A percentile compares a stretch with the other conserved stretches of the same genome.
phyloP scores from a whole-genome alignment of 225 moss, liverwort and hornwort genomes.

The Asterella californica region DNA sequence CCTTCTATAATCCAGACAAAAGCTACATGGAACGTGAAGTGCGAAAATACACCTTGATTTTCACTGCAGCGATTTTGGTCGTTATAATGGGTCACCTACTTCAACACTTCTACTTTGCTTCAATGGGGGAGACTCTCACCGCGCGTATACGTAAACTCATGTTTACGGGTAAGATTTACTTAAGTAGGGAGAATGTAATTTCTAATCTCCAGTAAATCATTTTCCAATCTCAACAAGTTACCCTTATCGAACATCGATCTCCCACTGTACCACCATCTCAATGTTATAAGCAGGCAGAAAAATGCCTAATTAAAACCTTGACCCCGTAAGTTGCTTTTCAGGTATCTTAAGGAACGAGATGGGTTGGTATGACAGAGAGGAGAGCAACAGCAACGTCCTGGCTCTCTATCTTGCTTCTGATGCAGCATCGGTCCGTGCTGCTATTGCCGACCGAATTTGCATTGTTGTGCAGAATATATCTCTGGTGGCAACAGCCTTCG shows the following conservation, averaged over 20 bases:
- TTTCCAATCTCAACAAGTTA: not conserved
- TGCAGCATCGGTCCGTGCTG: slow-evolving; percentile 78
- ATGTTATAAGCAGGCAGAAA: not conserved
- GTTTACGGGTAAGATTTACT: slow-evolving; percentile 49
- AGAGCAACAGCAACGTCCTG: slow-evolving; percentile 76
- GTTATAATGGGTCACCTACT: slow-evolving; percentile 75
- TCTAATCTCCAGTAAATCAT: not conserved
- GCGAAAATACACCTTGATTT: slow-evolving; percentile 72
- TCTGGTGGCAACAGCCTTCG: slow-evolving; percentile 69
- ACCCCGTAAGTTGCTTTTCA: slow-evolving; percentile 32
- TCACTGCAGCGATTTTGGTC: slow-evolving; percentile 70
- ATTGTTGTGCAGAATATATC: slow-evolving; percentile 83
- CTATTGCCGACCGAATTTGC: slow-evolving; percentile 88
- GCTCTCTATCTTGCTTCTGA: slow-evolving; percentile 72
- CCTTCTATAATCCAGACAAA: slow-evolving; percentile 75
- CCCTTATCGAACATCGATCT: not conserved
- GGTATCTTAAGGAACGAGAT: slow-evolving; percentile 88
- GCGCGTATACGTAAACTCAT: slow-evolving; percentile 74
- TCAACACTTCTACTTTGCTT: slow-evolving; percentile 87
- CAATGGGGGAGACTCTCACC: slow-evolving; percentile 89
- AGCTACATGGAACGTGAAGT: slow-evolving; percentile 70
- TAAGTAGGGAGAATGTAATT: not conserved
- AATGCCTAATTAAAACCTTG: not conserved
- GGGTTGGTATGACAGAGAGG: slow-evolving; percentile 96
- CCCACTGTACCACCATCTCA: not conserved